Percentiles rank a stretch among this genome's conserved stretches.
Conservation (phyloP, 192 early-diverging fungal genomes). For the Gryganskiella cystojenkinii region DNA sequence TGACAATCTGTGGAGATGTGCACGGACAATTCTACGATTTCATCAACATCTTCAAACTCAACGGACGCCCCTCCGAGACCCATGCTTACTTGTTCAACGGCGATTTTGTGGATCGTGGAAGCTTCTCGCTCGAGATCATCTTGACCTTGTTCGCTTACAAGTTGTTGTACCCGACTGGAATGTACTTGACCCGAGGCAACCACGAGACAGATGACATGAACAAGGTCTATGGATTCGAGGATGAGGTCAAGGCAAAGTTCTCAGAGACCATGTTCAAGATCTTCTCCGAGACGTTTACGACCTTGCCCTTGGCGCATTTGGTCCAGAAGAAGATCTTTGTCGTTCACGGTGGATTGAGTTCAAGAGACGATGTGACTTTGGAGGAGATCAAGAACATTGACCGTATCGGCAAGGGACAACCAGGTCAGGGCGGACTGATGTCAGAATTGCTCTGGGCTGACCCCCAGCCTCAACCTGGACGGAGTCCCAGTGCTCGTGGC, state of each 20-base stretch:
- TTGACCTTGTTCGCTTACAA: constrained; percentile 93
- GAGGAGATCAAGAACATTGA: constrained; percentile 91
- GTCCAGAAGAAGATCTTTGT: constrained; percentile 95
- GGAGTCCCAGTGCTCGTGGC: constrained; percentile 91
- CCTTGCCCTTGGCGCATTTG: constrained; percentile 91
- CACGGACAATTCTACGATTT: constrained; percentile 99
- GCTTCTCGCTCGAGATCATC: constrained; percentile 97
- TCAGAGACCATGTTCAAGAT: constrained; percentile 91
- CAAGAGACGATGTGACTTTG: constrained; percentile 89
- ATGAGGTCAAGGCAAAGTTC: constrained; percentile 96
- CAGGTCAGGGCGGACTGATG: constrained; percentile 78
- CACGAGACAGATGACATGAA: constrained; percentile 99
- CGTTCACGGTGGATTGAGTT: constrained; percentile 96
- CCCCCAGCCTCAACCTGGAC: constrained; percentile 86
- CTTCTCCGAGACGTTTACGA: constrained; percentile 96
- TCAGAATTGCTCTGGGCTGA: constrained; percentile 98
- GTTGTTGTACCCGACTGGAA: constrained; percentile 83
- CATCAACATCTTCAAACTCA: constrained; percentile 93
- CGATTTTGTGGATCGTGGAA: constrained; percentile 99
- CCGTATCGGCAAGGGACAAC: constrained; percentile 84
- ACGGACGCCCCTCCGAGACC: constrained; percentile 86
- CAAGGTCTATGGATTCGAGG: constrained; percentile 99
- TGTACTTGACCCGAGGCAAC: constrained; percentile 95
- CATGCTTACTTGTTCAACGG: constrained; percentile 97
- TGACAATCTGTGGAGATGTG: constrained; percentile 98